Evolutionary conservation across 805 yeast genomes (phyloP), one percentile per base, ranked within the genome.

Genomic region (Tetrapisispora iriomotensis): DNA sequence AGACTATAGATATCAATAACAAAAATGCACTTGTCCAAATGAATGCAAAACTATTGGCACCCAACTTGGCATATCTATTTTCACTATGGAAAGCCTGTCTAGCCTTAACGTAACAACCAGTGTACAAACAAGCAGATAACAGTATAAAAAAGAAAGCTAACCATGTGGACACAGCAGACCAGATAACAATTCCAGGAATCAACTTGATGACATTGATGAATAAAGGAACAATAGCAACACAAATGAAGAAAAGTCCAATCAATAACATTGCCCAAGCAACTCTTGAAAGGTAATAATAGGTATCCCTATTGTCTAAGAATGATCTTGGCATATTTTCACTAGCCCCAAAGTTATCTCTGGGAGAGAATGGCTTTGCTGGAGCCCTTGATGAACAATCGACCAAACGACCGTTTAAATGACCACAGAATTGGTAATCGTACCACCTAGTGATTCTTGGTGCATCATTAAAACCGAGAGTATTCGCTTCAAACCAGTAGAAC

Each of bases 321-420:
- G 64, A 62, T 3, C 54, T 26, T 20, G 94, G 94, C 37, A 80
- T 70, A 36, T 68, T 70, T 6, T 45, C 43, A 29, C 65, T 53
- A 38, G 79, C 67, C 34, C 69, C 71, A 51, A 86, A 86, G 65
- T 85, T 84, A 51, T 75, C 76, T 34, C 61, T 72, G 22, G 96
- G 96, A 20, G 94, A 82, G 56, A 87, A 76, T 31, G 95, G 86
- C 62, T 70, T 79, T n/a, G 84, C 96, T 15, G 96, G 82, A 34
- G 60, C 56, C 53, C 71, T 71, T 17, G 60, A 42, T 32, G 75
- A 59, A 64, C 86, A 86, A 47, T 68, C 55, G 22, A 49, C 33
- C 60, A 76, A 68, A 31, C 55, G 45, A 40, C 74, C 72, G 45
- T 71, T 68, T 13, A 51, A 53, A 28, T 50, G 56, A 22, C 69